Evolutionary conservation across 208 protist genomes (phyloP).

Genomic region (Novymonas esmeraldas): DNA sequence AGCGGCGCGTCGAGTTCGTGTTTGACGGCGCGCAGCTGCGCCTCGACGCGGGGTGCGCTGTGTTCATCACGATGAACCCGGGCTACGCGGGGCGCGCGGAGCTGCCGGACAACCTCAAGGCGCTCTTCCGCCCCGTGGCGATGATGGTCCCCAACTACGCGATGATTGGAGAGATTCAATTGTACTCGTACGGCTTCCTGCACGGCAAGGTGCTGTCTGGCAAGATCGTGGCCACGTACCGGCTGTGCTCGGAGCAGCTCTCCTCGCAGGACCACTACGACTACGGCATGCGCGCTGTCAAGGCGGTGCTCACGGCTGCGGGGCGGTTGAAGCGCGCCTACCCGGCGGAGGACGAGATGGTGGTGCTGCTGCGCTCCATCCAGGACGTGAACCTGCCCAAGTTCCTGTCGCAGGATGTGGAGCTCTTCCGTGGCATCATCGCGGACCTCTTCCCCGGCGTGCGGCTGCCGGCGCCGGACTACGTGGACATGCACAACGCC

Average conservation of each 20-base stretch:
- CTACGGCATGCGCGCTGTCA: slow-evolving; percentile 97
- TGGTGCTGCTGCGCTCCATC: slow-evolving; percentile 96
- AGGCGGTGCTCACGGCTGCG: slow-evolving; percentile 95
- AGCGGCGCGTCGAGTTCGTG: slow-evolving; percentile 87
- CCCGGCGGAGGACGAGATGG: slow-evolving; percentile 93
- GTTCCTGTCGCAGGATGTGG: slow-evolving; percentile 96
- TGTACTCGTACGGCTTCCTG: slow-evolving; percentile 98
- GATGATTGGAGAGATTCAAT: slow-evolving; percentile 98
- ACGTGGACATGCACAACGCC: slow-evolving; percentile 85
- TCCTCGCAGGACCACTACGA: slow-evolving; percentile 98
- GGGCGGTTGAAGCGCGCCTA: slow-evolving; percentile 90
- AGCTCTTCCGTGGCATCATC: slow-evolving; percentile 97
- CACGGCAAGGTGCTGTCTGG: slow-evolving; percentile 90
- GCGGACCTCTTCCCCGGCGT: slow-evolving; percentile 95
- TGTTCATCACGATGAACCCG: slow-evolving; percentile 99
- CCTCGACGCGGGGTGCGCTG: slow-evolving; percentile 92
- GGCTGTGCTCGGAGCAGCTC: slow-evolving; percentile 96
- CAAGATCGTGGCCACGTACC: slow-evolving; percentile 97
- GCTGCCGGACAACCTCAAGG: slow-evolving; percentile 98
- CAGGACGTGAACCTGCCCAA: slow-evolving; percentile 96
- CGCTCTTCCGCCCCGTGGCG: slow-evolving; percentile 98
- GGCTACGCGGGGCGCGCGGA: slow-evolving; percentile 97
- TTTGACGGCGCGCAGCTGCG: slow-evolving; percentile 95
- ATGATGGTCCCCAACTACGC: slow-evolving; percentile 99
- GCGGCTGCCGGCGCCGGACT: slow-evolving; percentile 84